Conservation (phyloP, 352 stramenopile species). For the Phytophthora crassamura region DNA sequence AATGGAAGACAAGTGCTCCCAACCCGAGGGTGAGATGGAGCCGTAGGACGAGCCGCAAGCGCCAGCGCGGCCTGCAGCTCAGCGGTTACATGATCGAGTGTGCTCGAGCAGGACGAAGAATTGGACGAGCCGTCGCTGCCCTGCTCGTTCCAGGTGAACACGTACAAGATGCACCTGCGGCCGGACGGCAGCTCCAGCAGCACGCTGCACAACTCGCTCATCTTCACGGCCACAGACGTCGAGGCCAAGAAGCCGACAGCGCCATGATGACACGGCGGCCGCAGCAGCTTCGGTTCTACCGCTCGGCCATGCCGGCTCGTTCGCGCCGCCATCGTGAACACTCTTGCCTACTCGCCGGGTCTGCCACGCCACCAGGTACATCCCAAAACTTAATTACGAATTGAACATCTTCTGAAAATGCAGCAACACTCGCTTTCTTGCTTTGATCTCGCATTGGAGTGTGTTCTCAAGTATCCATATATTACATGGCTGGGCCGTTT, state of each 20-base stretch:
- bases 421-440: not conserved
- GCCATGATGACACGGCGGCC: slow-evolving; percentile 17
- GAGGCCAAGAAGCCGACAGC: slow-evolving; percentile 50
- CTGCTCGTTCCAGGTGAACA: slow-evolving; percentile 74
- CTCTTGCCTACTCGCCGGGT: slow-evolving; percentile 5
- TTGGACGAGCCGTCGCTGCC: slow-evolving; percentile 49
- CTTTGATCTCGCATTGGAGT: not conserved
- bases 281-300: slow-evolving; percentile 58
- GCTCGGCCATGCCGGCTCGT: slow-evolving; percentile 38
- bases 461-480: not conserved
- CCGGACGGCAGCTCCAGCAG: slow-evolving; percentile 41
- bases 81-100: slow-evolving; percentile 68
- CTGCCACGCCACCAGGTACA: slow-evolving; percentile 19
- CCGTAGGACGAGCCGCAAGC: slow-evolving; percentile 17
- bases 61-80: slow-evolving; percentile 60
- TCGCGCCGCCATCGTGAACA: slow-evolving; percentile 39
- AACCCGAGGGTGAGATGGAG: slow-evolving; percentile 31
- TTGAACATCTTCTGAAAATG: slow-evolving; percentile 1
- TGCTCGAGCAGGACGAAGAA: slow-evolving; percentile 57
- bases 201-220: slow-evolving; percentile 50
- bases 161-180: slow-evolving; percentile 51
- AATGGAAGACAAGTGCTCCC: slow-evolving; percentile 35
- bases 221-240: slow-evolving; percentile 57
- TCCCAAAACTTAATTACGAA: slow-evolving; percentile 18
- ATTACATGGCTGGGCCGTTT: slow-evolving; percentile 17